A percentile compares a stretch with the other conserved stretches of the same genome.
Evolutionary conservation across 805 yeast genomes (phyloP).

Genomic region (Teunomyces stri): DNA sequence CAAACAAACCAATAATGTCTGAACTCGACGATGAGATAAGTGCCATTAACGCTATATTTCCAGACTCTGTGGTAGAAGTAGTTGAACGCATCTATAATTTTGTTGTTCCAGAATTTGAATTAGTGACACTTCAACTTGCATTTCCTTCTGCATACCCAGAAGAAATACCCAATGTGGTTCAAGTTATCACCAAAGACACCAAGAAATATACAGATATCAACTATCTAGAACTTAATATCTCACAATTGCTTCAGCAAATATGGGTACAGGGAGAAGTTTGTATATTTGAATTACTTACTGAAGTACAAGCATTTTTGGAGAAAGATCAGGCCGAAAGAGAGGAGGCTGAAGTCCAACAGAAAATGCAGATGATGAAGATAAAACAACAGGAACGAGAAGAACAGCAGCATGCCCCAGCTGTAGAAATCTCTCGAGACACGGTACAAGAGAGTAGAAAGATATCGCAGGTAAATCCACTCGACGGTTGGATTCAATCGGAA

Average conservation of each 20-base stretch:
- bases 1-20: background rate
- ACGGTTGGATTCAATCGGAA: conserved; percentile 75
- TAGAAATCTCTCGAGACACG: background rate
- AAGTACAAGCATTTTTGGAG: conserved; percentile 51
- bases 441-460: background rate
- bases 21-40: conserved; percentile 70
- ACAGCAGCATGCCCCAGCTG: conserved; percentile 1
- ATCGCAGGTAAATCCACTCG: conserved; percentile 45
- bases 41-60: conserved; percentile 86
- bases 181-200: conserved; percentile 41
- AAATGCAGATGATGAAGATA: background rate
- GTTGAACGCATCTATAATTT: conserved; percentile 45
- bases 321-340: conserved; percentile 28
- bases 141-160: conserved; percentile 73
- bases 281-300: conserved; percentile 73
- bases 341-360: conserved; percentile 7
- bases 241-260: conserved; percentile 40
- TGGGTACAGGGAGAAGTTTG: conserved; percentile 62
- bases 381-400: conserved; percentile 2
- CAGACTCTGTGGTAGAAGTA: conserved; percentile 48
- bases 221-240: conserved; percentile 48
- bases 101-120: conserved; percentile 60
- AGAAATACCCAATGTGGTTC: conserved; percentile 60
- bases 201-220: conserved; percentile 38
- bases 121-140: conserved; percentile 59